Percentiles rank a stretch among this genome's conserved stretches.
phyloP scores from a whole-genome alignment of 2,329 filamentous ascomycete genomes.

The Beauveria australis region DNA sequence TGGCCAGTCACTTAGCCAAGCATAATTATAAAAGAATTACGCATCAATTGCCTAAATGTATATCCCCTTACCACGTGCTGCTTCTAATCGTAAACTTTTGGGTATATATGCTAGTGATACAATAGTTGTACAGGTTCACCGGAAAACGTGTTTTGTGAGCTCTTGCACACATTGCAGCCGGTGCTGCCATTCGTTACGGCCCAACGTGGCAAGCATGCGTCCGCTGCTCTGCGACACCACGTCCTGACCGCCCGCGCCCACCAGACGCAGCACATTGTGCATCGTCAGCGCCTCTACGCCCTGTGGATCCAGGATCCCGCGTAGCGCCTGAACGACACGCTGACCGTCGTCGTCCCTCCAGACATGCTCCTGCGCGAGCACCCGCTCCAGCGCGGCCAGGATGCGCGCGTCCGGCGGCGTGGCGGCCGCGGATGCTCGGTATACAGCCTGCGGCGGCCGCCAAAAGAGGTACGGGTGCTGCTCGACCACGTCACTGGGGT shows the following conservation, averaged over 20 bases:
- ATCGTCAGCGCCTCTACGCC: slow-evolving; percentile 14
- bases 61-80: no score
- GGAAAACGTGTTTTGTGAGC: not conserved
- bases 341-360: slow-evolving; percentile 9
- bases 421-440: slow-evolving; percentile 20
- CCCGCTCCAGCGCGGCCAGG: slow-evolving; percentile 19
- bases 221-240: slow-evolving; percentile 22
- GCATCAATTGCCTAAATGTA: not conserved
- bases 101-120: slow-evolving; percentile 1
- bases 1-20: not conserved
- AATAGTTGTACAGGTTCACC: not conserved
- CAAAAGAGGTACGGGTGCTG: slow-evolving; percentile 31
- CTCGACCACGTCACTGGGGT: slow-evolving; percentile 16
- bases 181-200: slow-evolving; percentile 26
- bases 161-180: slow-evolving; percentile 15
- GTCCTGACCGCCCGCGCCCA: slow-evolving; percentile 23
- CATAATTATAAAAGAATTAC: slow-evolving; percentile 4
- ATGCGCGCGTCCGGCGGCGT: slow-evolving; percentile 15
- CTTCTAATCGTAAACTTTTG: not conserved
- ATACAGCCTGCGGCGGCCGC: slow-evolving; percentile 24
- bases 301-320: slow-evolving; percentile 11
- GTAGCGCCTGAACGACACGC: slow-evolving; percentile 14
- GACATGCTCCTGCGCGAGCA: slow-evolving; percentile 13
- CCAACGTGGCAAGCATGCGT: slow-evolving; percentile 25
- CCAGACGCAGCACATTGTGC: slow-evolving; percentile 24